Evolutionary conservation across 140 eudicot species (phyloP).

Genomic region (Oenanthe javanica): DNA sequence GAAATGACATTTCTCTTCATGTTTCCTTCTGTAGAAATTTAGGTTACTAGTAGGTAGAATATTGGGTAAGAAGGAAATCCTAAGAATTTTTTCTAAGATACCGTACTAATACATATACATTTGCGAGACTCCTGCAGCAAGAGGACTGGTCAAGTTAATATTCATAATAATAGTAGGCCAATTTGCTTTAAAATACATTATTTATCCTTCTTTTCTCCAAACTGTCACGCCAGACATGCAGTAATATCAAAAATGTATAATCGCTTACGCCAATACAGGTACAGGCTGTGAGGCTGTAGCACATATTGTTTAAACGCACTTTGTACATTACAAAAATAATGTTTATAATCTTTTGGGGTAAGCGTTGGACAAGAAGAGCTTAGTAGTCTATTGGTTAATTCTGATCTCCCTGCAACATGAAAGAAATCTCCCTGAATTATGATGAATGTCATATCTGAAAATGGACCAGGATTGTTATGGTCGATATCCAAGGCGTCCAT

Average conservation of each 20-base stretch:
- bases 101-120: too few species aligned
- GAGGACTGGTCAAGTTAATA: too few species aligned
- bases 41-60: too few species aligned
- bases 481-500: conserved; percentile 14
- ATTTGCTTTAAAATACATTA: too few species aligned
- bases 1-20: too few species aligned
- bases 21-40: too few species aligned
- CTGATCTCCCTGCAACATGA: not conserved
- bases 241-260: not conserved
- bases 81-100: too few species aligned
- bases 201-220: not conserved
- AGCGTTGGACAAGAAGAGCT: not conserved
- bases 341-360: not conserved
- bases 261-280: not conserved
- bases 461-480: conserved; percentile 19
- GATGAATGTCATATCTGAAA: conserved; percentile 10
- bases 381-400: not conserved
- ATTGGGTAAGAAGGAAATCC: too few species aligned
- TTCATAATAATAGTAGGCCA: too few species aligned
- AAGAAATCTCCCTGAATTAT: not conserved
- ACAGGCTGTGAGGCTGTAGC: not conserved
- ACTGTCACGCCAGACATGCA: not conserved
- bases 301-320: not conserved
- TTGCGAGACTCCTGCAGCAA: too few species aligned
- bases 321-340: not conserved